phyloP scores from a whole-genome alignment of 257 asterid species.

The Solanum pennellii region DNA sequence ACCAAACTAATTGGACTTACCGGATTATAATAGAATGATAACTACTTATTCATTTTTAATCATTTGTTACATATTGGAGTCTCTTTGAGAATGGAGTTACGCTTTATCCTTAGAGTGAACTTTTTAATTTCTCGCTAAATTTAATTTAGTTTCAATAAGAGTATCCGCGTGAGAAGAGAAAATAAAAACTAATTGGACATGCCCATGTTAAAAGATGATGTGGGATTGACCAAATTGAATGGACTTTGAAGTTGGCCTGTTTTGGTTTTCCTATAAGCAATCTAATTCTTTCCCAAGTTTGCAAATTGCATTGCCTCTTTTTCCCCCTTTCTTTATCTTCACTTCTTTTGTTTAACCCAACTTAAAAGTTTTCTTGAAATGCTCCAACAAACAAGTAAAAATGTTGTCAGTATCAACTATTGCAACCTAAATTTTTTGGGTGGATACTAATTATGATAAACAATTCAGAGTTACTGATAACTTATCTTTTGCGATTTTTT shows the following conservation, averaged over 20 bases:
- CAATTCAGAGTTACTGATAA: not conserved
- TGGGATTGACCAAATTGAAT: not conserved
- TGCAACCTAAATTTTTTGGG: not conserved
- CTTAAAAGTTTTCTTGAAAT: not conserved
- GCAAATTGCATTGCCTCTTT: not conserved
- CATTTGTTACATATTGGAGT: too few species aligned
- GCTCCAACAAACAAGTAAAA: not conserved
- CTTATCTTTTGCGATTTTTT: not conserved
- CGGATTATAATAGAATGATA: fast-evolving
- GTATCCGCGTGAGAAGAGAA: too few species aligned
- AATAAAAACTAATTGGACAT: not conserved
- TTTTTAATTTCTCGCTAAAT: too few species aligned
- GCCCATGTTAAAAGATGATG: not conserved
- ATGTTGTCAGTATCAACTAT: not conserved
- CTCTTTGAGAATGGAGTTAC: not conserved
- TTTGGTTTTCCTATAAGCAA: not conserved
- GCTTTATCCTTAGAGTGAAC: not conserved
- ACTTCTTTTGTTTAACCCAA: not conserved
- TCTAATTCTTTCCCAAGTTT: not conserved
- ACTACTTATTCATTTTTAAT: too few species aligned
- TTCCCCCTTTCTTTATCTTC: not conserved
- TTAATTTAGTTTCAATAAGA: too few species aligned
- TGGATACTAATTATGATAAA: not conserved
- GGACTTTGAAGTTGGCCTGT: not conserved
- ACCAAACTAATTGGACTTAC: not conserved